A percentile compares a stretch with the other conserved stretches of the same genome.
These are phyloP conservation scores for Emericellopsis cladophorae DNA, from an alignment of 2,329 filamentous ascomycete species.

Conservation along the genomic window DNA sequence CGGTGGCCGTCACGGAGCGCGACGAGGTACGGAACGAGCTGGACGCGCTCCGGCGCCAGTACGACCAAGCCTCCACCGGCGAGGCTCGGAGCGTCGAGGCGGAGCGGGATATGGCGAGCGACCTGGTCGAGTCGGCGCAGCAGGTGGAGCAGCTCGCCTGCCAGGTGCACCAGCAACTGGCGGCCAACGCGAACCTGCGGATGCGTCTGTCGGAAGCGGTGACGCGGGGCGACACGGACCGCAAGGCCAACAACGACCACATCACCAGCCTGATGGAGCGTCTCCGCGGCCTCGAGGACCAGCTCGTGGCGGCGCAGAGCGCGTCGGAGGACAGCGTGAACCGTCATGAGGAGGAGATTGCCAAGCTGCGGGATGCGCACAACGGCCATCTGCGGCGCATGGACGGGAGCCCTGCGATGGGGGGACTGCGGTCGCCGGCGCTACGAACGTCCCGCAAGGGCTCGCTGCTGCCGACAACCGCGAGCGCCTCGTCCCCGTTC, in stretches of 20 bases:
- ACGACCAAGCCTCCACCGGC: slow-evolving; percentile 41
- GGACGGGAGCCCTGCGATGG: slow-evolving; percentile 29
- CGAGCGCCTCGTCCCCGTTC: slow-evolving; percentile 16
- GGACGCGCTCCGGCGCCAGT: slow-evolving; percentile 46
- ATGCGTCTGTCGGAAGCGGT: slow-evolving; percentile 69
- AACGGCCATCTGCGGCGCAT: slow-evolving; percentile 66
- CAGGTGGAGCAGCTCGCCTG: slow-evolving; percentile 69
- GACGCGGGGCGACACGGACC: slow-evolving; percentile 70
- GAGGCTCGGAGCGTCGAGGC: slow-evolving; percentile 45
- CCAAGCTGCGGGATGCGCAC: slow-evolving; percentile 62
- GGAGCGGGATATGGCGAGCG: slow-evolving; percentile 52
- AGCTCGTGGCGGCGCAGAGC: slow-evolving; percentile 70
- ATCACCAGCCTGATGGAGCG: slow-evolving; percentile 76
- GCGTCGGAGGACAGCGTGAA: slow-evolving; percentile 74
- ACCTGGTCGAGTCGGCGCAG: slow-evolving; percentile 60
- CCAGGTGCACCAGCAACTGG: slow-evolving; percentile 69
- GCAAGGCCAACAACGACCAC: slow-evolving; percentile 64
- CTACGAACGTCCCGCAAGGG: slow-evolving; percentile 16
- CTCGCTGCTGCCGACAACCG: slow-evolving; percentile 19
- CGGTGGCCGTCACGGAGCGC: slow-evolving; percentile 56
- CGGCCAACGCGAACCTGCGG: slow-evolving; percentile 64
- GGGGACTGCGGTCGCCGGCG: slow-evolving; percentile 18
- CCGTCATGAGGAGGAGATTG: slow-evolving; percentile 77
- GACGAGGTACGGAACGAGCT: slow-evolving; percentile 59
- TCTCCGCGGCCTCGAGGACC: slow-evolving; percentile 73